Percentiles rank a stretch among this genome's conserved stretches.
phyloP scores from a whole-genome alignment of 495 filamentous ascomycete species.

The Neurospora tetrasperma region DNA sequence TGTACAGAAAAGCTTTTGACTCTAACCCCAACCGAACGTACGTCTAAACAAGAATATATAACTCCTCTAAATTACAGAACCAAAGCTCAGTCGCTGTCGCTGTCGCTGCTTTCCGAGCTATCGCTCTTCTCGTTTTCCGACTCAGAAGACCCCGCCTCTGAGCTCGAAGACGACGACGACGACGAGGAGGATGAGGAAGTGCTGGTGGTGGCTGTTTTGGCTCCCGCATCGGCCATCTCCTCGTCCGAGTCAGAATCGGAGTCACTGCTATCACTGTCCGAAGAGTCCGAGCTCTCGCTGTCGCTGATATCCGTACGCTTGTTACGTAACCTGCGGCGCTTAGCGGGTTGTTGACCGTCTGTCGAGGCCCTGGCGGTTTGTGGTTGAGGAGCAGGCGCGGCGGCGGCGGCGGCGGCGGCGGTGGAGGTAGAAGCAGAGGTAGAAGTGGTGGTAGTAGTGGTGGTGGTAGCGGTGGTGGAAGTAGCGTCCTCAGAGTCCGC shows the following conservation, averaged over 20 bases:
- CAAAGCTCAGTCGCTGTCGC: constrained; percentile 3
- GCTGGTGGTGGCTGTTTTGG: constrained; percentile 13
- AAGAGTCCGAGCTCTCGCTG: constrained; percentile 14
- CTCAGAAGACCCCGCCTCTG: constrained; percentile 2
- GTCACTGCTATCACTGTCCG: constrained; percentile 18
- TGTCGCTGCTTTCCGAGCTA: constrained; percentile 5
- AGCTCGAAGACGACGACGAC: constrained; percentile 10
- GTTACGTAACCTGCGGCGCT: constrained; percentile 49
- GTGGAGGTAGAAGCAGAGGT: constrained; percentile 22
- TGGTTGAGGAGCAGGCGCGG: background rate
- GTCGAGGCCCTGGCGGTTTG: constrained; percentile 21
- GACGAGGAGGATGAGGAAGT: constrained; percentile 23
- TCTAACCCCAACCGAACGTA: background rate
- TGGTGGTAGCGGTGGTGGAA: constrained; percentile 9
- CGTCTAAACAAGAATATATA: background rate
- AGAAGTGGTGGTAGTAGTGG: constrained; percentile 17
- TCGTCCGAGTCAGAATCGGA: constrained; percentile 7
- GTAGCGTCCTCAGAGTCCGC: constrained; percentile 30
- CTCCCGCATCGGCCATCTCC: constrained; percentile 2
- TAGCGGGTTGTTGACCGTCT: constrained; percentile 30
- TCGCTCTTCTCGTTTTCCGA: constrained; percentile 10
- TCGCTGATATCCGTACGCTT: constrained; percentile 31
- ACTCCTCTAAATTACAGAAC: background rate
- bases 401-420: constrained; percentile 1
- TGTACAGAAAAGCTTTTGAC: background rate